Evolutionary conservation across 805 yeast genomes (phyloP).

Genomic region (Myxozyma geophila): DNA sequence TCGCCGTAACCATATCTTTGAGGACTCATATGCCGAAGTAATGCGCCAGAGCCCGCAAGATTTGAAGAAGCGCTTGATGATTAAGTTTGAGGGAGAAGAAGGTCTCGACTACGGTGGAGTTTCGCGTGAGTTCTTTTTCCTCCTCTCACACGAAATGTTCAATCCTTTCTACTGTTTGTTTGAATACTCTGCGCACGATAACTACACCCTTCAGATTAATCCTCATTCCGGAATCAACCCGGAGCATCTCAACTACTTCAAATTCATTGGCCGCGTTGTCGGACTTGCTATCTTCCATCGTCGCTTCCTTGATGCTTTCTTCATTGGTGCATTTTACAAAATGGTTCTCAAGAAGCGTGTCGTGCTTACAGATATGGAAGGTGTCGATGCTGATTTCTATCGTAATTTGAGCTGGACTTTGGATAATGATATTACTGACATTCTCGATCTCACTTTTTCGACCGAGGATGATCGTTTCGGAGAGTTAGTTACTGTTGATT

Average conservation of each 20-base stretch:
- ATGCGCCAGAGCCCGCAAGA: slow-evolving; percentile 99
- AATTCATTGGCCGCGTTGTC: slow-evolving; percentile 96
- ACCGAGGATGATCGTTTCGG: slow-evolving; percentile 92
- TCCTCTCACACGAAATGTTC: slow-evolving; percentile 97
- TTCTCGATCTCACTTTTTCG: slow-evolving; percentile 86
- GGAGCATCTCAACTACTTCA: slow-evolving; percentile 96
- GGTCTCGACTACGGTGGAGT: slow-evolving; percentile 99
- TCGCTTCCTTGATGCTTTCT: slow-evolving; percentile 95
- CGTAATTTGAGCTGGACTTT: slow-evolving; percentile 93
- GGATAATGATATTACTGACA: slow-evolving; percentile 89
- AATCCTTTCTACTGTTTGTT: slow-evolving; percentile 97
- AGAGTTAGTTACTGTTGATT: slow-evolving; percentile 82
- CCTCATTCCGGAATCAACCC: slow-evolving; percentile 97
- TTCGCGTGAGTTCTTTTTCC: slow-evolving; percentile 95
- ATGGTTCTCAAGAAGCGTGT: slow-evolving; percentile 96
- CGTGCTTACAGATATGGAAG: slow-evolving; percentile 95
- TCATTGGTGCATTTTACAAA: slow-evolving; percentile 96
- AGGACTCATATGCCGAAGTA: slow-evolving; percentile 96
- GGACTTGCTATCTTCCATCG: slow-evolving; percentile 98
- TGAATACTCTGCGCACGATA: slow-evolving; percentile 97
- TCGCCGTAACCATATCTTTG: slow-evolving; percentile 93
- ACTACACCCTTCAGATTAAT: slow-evolving; percentile 95
- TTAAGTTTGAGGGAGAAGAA: slow-evolving; percentile 98
- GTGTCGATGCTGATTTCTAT: slow-evolving; percentile 96
- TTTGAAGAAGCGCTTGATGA: slow-evolving; percentile 95